Evolutionary conservation across 257 asterid genomes (phyloP).

Genomic region (Parsonsia alboflavescens): DNA sequence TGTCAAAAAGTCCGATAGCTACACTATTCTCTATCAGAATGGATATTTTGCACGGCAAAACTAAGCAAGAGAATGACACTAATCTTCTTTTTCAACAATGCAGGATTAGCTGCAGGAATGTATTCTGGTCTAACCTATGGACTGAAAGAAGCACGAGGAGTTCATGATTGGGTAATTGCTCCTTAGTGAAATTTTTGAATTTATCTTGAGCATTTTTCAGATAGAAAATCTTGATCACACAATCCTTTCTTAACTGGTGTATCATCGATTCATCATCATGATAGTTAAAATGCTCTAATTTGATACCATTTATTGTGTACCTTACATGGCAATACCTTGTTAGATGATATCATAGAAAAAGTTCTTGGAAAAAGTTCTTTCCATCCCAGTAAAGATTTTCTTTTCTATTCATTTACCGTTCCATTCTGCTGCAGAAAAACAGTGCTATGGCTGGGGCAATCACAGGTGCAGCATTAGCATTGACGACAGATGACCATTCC

Average conservation of each 20-base stretch:
- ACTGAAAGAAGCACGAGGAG: slow-evolving; percentile 77
- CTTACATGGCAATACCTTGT: background rate
- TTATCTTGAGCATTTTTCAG: background rate
- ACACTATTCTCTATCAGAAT: background rate
- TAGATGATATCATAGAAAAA: background rate
- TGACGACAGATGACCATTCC: slow-evolving; percentile 55
- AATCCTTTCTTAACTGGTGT: background rate
- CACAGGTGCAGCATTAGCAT: slow-evolving; percentile 81
- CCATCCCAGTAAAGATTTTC: background rate
- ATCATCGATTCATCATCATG: background rate
- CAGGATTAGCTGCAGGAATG: slow-evolving; percentile 91
- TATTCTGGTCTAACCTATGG: slow-evolving; percentile 87
- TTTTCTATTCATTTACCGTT: background rate
- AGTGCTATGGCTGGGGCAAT: slow-evolving; percentile 89
- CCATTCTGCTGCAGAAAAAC: slow-evolving; percentile 47
- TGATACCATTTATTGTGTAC: background rate
- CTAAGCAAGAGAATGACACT: background rate
- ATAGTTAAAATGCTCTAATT: background rate
- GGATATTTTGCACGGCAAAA: background rate
- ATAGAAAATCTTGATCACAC: background rate
- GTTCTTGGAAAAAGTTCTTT: background rate
- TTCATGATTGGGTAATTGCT: slow-evolving; percentile 72
- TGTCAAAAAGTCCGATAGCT: background rate
- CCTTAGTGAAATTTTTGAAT: background rate
- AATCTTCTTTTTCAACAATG: background rate